phyloP scores from a whole-genome alignment of 257 asterid species.

The Solanum sitiens region DNA sequence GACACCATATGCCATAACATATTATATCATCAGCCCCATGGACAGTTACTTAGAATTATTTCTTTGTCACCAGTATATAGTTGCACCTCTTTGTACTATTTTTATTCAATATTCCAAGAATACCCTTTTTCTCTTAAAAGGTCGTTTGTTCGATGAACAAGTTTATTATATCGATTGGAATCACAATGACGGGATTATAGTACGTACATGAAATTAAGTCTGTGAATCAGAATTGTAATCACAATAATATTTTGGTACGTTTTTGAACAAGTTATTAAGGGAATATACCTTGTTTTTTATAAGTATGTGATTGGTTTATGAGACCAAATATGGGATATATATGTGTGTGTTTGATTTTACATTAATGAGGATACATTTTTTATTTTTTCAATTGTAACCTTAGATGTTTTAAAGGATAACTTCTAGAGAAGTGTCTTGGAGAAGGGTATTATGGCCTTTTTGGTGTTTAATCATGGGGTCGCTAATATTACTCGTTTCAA shows the following conservation, averaged over 20 bases:
- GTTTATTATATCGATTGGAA: neutral
- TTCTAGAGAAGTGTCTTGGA: neutral
- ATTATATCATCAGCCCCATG: neutral
- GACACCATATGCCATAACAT: neutral
- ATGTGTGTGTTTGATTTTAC: neutral
- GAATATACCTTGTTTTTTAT: neutral
- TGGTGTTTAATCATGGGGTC: no score
- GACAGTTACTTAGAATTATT: neutral
- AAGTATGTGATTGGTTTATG: neutral
- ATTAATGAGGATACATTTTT: neutral
- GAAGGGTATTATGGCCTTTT: neutral
- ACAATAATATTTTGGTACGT: no score
- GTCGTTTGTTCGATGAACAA: neutral
- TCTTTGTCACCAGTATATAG: neutral
- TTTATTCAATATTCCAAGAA: slow-evolving; percentile 11
- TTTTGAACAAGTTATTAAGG: neutral
- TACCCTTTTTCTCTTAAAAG: slow-evolving; percentile 7
- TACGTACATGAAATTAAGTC: neutral
- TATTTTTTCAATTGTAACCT: neutral
- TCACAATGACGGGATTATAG: neutral
- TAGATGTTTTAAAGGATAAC: neutral
- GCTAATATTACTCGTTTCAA: no score
- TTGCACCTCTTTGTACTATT: slow-evolving; percentile 6
- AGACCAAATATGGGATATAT: neutral
- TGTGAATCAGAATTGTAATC: neutral